phyloP scores from a whole-genome alignment of 805 yeast genomes.

The Kregervanrija pseudodelftensis region DNA sequence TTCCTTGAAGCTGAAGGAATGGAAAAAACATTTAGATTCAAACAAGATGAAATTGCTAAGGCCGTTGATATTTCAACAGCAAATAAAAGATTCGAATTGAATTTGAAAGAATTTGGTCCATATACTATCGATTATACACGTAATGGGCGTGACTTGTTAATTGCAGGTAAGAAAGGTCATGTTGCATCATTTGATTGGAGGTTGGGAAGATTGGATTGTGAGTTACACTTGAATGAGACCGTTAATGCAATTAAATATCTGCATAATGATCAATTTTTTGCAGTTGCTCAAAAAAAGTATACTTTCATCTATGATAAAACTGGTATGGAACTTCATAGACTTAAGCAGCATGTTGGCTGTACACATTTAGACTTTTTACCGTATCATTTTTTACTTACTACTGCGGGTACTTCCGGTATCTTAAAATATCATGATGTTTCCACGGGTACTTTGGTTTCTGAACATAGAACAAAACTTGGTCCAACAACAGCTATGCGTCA shows the following conservation, averaged over 20 bases:
- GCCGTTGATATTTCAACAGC: constrained; percentile 75
- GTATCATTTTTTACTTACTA: constrained; percentile 78
- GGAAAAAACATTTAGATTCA: constrained; percentile 85
- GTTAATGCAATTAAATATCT: constrained; percentile 84
- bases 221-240: constrained; percentile 80
- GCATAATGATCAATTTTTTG: constrained; percentile 89
- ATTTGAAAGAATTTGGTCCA: constrained; percentile 77
- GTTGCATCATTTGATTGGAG: constrained; percentile 96
- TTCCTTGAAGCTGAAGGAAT: constrained; percentile 88
- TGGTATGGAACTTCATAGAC: constrained; percentile 87
- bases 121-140: constrained; percentile 74
- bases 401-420: constrained; percentile 86
- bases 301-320: constrained; percentile 85
- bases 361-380: constrained; percentile 83
- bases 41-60: constrained; percentile 68
- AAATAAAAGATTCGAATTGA: constrained; percentile 66
- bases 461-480: constrained; percentile 80
- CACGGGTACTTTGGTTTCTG: constrained; percentile 81
- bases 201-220: constrained; percentile 73
- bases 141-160: constrained; percentile 77
- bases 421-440: constrained; percentile 92
- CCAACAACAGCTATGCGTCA: constrained; percentile 84
- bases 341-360: constrained; percentile 84
- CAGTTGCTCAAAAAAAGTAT: constrained; percentile 94
- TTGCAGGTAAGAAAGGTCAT: constrained; percentile 92